Conservation (phyloP, 179 eudicot genomes). For the Silene vulgaris region DNA sequence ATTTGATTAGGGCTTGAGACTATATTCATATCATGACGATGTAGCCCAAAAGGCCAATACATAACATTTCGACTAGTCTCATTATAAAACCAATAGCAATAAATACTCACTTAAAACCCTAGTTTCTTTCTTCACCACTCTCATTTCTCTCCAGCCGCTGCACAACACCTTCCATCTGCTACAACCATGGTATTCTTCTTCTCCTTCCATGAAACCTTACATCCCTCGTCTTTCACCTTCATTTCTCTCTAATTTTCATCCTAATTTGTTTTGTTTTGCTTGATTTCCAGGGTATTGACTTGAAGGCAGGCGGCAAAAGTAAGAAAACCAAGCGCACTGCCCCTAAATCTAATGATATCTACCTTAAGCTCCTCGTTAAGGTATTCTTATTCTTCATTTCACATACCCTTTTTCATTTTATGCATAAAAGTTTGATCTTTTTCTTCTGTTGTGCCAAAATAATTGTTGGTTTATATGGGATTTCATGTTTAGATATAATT, state of each 20-base stretch:
- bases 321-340: conserved; percentile 57
- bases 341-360: conserved; percentile 58
- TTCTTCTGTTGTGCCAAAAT: background rate
- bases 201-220: background rate
- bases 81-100: background rate
- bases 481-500: background rate
- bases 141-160: conserved; percentile 16
- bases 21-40: too few relatives aligned
- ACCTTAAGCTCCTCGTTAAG: conserved; percentile 63
- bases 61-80: background rate
- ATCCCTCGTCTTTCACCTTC: background rate
- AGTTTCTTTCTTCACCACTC: conserved; percentile 10
- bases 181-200: conserved; percentile 31
- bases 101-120: conserved; percentile 12
- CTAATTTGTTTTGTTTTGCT: background rate
- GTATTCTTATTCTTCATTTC: conserved; percentile 6
- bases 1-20: too few relatives aligned
- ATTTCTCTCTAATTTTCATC: background rate
- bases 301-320: conserved; percentile 63
- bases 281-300: conserved; percentile 50
- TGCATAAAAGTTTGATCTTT: conserved; percentile 6
- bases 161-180: background rate
- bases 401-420: background rate
- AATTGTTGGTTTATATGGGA: too few relatives aligned
- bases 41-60: too few relatives aligned